Evolutionary conservation across 2,329 filamentous ascomycete genomes (phyloP), one percentile per base, ranked within the genome.

Genomic region (Hypoxylon sp.): DNA sequence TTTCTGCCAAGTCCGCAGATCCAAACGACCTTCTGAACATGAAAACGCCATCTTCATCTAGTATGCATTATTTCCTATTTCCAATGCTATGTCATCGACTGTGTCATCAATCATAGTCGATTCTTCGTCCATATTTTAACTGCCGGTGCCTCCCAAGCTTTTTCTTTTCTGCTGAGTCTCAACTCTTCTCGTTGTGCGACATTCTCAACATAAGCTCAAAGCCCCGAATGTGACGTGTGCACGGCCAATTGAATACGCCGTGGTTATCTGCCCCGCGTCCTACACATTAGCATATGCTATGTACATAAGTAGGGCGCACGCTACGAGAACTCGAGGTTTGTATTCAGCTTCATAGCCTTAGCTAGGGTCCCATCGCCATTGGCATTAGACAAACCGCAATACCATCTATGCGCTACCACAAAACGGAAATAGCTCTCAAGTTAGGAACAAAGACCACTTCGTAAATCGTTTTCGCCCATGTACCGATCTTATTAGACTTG

Each of bases 181-280:
- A 24, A n/a, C 31, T 37, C 20, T 26, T 41, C 13, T 10, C 15
- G 6, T 40, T 51, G 50, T 55, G 37, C 47, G 27, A 42, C 50
- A 41, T 33, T 40, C 33, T 21, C 47, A 40, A 40, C 23, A n/a
- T 26, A 15, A 58, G 50, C 33, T 27, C 26, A 5, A 23, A 42
- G 24, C 20, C 26, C 23, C 31, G 7, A 45, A 55, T 38, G 29
- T 33, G 23, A 18, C 21, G 40, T 21, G 37, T 29, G 7, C 23
- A 11, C 37, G 45, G 24, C 55, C 55, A 62, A 62, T 58, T 33
- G 35, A 46, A 26, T 26, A 24, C 7, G 29, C 17, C 18, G 20
- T 11, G 18, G 20, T 21, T 37, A 48, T 48, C 45, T 37, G 7
- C 4, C 21, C 10, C 21, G 35, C 18, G 43, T 18, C 29, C 15